A percentile compares a stretch with the other conserved stretches of the same genome.
Conservation (phyloP, 75 land plant genomes). For the Chamaecyparis obtusa region DNA sequence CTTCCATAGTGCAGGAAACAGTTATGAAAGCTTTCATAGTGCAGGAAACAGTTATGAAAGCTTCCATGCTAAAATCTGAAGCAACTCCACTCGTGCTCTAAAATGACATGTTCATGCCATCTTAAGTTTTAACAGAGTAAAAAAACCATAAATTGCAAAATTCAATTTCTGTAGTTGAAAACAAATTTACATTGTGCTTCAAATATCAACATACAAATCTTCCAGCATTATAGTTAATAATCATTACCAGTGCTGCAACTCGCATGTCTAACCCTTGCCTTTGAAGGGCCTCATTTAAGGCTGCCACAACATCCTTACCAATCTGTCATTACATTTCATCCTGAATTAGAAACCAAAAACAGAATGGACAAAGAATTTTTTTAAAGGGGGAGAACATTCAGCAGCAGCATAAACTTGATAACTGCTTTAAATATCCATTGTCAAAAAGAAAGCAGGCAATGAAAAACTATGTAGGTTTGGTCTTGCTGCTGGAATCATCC, state of each 20-base stretch:
- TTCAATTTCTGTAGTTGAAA: not conserved
- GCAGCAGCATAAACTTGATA: not conserved
- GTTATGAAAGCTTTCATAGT: not conserved
- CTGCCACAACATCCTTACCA: slow-evolving; percentile 76
- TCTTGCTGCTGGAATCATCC: not conserved
- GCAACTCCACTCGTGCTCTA: not conserved
- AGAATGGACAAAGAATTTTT: not conserved
- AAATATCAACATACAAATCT: not conserved
- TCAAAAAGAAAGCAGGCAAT: not conserved
- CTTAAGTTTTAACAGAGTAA: not conserved
- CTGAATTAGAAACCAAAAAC: not conserved
- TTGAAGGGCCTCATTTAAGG: slow-evolving; percentile 64
- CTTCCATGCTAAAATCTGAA: not conserved
- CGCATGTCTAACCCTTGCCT: slow-evolving; percentile 72
- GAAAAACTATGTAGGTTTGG: not conserved
- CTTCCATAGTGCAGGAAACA: not conserved
- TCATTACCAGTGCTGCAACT: slow-evolving; percentile 74
- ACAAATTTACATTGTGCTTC: not conserved
- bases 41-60: not conserved
- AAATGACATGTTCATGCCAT: not conserved
- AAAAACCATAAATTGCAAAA: not conserved
- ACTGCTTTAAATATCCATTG: not conserved
- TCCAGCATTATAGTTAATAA: not conserved
- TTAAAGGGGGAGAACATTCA: not conserved
- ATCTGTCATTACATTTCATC: slow-evolving; percentile 39